Conservation (phyloP, 2,329 filamentous ascomycete genomes). For the Pestalotiopsis sp. region DNA sequence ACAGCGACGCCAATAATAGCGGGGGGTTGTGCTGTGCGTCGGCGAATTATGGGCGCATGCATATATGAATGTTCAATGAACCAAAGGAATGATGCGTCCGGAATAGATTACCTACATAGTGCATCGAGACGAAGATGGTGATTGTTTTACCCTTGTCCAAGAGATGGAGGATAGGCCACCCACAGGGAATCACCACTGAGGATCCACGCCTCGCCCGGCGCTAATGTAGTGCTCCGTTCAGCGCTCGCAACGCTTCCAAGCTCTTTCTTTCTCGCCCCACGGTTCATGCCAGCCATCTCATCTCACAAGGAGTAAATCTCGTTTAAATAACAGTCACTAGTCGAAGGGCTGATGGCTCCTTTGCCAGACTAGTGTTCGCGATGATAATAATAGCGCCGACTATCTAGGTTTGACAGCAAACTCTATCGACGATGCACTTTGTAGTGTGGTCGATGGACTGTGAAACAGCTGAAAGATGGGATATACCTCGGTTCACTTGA, state of each 20-base stretch:
- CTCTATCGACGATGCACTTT: too few relatives aligned
- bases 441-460: too few relatives aligned
- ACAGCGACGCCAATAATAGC: neutral
- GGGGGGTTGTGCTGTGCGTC: neutral
- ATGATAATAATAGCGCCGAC: neutral
- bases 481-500: too few relatives aligned
- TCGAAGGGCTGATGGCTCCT: neutral
- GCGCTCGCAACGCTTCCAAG: too few relatives aligned
- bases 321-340: neutral
- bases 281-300: neutral
- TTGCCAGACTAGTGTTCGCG: neutral
- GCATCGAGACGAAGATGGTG: too few relatives aligned
- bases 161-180: neutral
- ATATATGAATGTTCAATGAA: neutral
- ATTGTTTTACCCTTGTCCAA: neutral
- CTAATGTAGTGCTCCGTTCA: neutral
- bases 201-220: neutral
- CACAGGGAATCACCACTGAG: neutral
- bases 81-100: neutral
- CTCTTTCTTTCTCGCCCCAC: neutral
- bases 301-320: neutral
- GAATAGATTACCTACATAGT: neutral
- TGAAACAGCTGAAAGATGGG: too few relatives aligned
- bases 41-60: neutral
- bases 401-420: neutral